These are phyloP conservation scores for Aspergillus hancockii DNA, from an alignment of 495 filamentous ascomycete species.

Conservation along the genomic window DNA sequence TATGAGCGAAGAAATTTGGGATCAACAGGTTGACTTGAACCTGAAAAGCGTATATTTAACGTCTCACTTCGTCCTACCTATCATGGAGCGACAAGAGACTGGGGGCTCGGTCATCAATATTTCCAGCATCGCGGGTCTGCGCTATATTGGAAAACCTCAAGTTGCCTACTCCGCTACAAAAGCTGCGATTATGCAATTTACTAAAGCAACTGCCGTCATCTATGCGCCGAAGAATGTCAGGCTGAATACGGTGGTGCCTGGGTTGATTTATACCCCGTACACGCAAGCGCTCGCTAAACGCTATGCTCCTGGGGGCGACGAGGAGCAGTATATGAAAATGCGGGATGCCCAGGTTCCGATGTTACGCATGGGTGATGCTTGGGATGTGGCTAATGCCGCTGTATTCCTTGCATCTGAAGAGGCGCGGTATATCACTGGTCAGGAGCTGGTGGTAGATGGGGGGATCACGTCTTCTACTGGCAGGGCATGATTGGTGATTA, in stretches of 20 bases:
- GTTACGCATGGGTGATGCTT: slow-evolving; percentile 43
- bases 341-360: slow-evolving; percentile 46
- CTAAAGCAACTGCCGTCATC: slow-evolving; percentile 50
- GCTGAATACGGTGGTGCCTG: slow-evolving; percentile 56
- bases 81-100: slow-evolving; percentile 46
- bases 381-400: slow-evolving; percentile 54
- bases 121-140: slow-evolving; percentile 47
- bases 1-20: slow-evolving; percentile 50
- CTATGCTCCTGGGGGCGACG: slow-evolving; percentile 39
- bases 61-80: slow-evolving; percentile 46
- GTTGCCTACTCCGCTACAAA: slow-evolving; percentile 54
- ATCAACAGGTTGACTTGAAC: slow-evolving; percentile 51
- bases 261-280: slow-evolving; percentile 51
- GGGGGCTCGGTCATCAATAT: slow-evolving; percentile 47
- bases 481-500: slow-evolving; percentile 4
- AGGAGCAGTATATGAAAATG: slow-evolving; percentile 35
- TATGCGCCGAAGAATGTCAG: slow-evolving; percentile 48
- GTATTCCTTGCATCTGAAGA: slow-evolving; percentile 53
- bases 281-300: slow-evolving; percentile 43
- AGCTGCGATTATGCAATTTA: slow-evolving; percentile 50
- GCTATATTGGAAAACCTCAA: slow-evolving; percentile 55
- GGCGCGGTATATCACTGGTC: slow-evolving; percentile 53
- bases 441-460: slow-evolving; percentile 58
- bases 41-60: slow-evolving; percentile 54
- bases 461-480: slow-evolving; percentile 41